phyloP scores from a whole-genome alignment of 257 asterid species.

The Fraxinus excelsior region DNA sequence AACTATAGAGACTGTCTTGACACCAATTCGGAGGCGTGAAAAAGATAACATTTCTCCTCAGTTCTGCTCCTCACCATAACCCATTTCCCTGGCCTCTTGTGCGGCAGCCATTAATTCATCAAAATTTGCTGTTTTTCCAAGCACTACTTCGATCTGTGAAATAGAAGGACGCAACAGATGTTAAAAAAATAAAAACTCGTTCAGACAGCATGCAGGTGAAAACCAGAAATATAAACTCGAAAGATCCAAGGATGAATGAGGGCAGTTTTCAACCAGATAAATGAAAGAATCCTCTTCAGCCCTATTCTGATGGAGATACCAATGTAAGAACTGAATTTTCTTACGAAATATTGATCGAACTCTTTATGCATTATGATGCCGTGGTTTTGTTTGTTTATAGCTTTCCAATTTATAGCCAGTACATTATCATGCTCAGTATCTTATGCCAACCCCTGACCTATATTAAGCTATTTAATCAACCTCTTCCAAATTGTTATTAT shows the following conservation, averaged over 20 bases:
- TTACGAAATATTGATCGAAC: background rate
- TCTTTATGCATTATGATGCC: background rate
- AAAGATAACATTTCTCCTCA: background rate
- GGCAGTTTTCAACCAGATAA: background rate
- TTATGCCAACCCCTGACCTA: no score
- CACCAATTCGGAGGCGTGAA: conserved; percentile 5
- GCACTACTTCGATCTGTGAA: conserved; percentile 74
- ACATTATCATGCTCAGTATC: no score
- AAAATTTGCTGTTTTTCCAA: conserved; percentile 72
- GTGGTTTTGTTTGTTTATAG: no score
- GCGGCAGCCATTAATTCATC: conserved; percentile 72
- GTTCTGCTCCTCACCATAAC: conserved; percentile 41
- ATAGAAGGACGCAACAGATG: background rate
- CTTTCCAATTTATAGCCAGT: no score
- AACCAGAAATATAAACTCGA: background rate
- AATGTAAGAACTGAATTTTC: background rate
- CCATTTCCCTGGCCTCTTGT: conserved; percentile 48
- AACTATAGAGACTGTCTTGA: conserved; percentile 8
- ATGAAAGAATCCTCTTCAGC: background rate
- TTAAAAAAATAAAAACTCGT: background rate
- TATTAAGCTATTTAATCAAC: background rate
- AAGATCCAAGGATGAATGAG: background rate
- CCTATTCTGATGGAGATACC: background rate
- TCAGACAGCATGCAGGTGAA: background rate
- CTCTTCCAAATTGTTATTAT: background rate